Conservation (phyloP, 1,139 yeast genomes). For the Protomyces pachydermus region DNA sequence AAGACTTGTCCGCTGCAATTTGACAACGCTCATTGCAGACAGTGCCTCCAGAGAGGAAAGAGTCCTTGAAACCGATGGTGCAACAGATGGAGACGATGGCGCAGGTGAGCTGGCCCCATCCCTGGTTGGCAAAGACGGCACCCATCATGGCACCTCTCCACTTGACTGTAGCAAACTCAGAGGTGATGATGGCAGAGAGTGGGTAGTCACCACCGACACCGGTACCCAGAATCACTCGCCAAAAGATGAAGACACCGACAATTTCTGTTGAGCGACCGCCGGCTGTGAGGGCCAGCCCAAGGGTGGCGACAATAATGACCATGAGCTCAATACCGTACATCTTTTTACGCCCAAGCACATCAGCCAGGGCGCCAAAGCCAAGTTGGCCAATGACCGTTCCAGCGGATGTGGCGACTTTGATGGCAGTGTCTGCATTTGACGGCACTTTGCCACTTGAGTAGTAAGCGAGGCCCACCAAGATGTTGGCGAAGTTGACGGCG, state of each 20-base stretch:
- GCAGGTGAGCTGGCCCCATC: slow-evolving; percentile 83
- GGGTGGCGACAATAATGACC: slow-evolving; percentile 70
- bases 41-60: slow-evolving; percentile 47
- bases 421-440: slow-evolving; percentile 61
- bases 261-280: slow-evolving; percentile 63
- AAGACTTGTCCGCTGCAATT: slow-evolving; percentile 83
- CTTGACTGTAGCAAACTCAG: slow-evolving; percentile 83
- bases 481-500: slow-evolving; percentile 30
- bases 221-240: slow-evolving; percentile 81
- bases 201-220: slow-evolving; percentile 99
- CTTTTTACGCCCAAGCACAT: slow-evolving; percentile 73
- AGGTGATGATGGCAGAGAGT: slow-evolving; percentile 83
- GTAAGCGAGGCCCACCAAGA: slow-evolving; percentile 49
- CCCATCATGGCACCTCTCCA: slow-evolving; percentile 98
- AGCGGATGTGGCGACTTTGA: slow-evolving; percentile 84
- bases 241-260: slow-evolving; percentile 65
- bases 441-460: slow-evolving; percentile 51
- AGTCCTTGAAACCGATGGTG: slow-evolving; percentile 66
- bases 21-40: slow-evolving; percentile 62
- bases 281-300: slow-evolving; percentile 66
- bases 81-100: slow-evolving; percentile 72
- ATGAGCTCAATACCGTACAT: slow-evolving; percentile 82
- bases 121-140: slow-evolving; percentile 89
- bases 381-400: slow-evolving; percentile 89
- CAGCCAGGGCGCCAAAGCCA: slow-evolving; percentile 75